A percentile compares a stretch with the other conserved stretches of the same genome.
Conservation (phyloP, 176 grass and related monocot genomes). For the Aechmea fasciata region DNA sequence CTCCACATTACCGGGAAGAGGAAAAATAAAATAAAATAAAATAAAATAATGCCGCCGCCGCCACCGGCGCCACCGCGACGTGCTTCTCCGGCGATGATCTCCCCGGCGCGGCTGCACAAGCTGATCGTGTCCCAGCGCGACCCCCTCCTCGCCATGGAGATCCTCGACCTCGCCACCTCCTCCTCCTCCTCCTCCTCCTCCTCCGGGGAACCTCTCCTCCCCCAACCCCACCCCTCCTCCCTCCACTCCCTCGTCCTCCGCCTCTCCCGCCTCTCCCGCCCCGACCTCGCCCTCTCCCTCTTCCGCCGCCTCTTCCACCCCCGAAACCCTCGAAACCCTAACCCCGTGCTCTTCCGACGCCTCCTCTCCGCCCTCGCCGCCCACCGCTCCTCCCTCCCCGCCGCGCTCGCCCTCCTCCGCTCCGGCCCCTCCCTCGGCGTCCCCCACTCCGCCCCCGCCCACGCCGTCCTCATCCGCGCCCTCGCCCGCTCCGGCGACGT, state of each 20-base stretch:
- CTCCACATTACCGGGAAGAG: too few relatives aligned
- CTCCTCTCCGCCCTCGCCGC: constrained; percentile 34
- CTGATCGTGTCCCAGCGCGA: constrained; percentile 52
- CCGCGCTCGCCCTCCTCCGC: constrained; percentile 30
- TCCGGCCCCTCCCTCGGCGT: constrained; percentile 30
- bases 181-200: too few relatives aligned
- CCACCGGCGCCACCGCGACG: not conserved
- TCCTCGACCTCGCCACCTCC: constrained; percentile 39
- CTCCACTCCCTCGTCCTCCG: constrained; percentile 38
- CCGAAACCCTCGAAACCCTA: constrained; percentile 12
- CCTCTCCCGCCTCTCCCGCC: constrained; percentile 35
- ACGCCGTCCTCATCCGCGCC: constrained; percentile 66
- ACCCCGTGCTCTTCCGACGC: constrained; percentile 29
- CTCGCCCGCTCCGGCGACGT: constrained; percentile 46
- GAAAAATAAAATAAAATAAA: too few relatives aligned
- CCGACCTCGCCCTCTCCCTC: constrained; percentile 44
- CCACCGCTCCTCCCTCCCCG: constrained; percentile 37
- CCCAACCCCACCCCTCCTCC: too few relatives aligned
- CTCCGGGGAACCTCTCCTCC: too few relatives aligned
- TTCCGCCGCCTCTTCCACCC: constrained; percentile 38
- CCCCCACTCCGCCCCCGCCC: constrained; percentile 37
- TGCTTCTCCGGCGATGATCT: constrained; percentile 13
- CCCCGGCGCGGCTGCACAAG: constrained; percentile 68
- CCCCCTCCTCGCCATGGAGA: constrained; percentile 62
- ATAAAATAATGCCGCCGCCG: not conserved